phyloP scores from a whole-genome alignment of 1,139 yeast genomes.

The Protomyces gravidus region DNA sequence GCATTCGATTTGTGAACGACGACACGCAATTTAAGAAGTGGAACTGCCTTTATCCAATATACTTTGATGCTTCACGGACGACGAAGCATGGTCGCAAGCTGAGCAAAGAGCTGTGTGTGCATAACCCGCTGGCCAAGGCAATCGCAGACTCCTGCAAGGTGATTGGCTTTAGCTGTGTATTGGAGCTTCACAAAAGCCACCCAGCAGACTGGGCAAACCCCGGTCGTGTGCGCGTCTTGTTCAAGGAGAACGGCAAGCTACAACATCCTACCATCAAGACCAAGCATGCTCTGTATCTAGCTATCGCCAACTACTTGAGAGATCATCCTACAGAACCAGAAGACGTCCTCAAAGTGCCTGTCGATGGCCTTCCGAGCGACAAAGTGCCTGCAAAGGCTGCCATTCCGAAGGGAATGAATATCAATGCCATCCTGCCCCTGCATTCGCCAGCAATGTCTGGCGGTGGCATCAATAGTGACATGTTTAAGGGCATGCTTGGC shows the following conservation, averaged over 20 bases:
- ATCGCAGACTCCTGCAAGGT: constrained; percentile 61
- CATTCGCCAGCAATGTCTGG: constrained; percentile 75
- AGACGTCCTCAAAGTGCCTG: constrained; percentile 59
- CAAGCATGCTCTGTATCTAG: constrained; percentile 63
- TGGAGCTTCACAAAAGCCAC: constrained; percentile 77
- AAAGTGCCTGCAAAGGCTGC: constrained; percentile 63
- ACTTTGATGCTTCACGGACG: constrained; percentile 74
- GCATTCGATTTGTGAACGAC: constrained; percentile 23
- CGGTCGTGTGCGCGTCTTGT: constrained; percentile 76
- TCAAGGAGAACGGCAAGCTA: constrained; percentile 41
- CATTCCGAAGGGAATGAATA: constrained; percentile 71
- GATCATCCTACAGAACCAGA: constrained; percentile 66
- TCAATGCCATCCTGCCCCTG: constrained; percentile 82
- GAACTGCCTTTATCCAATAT: constrained; percentile 67
- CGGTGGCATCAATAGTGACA: constrained; percentile 51
- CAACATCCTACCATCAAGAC: constrained; percentile 35
- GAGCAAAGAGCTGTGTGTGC: constrained; percentile 60
- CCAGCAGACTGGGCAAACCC: constrained; percentile 98
- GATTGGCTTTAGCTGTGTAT: constrained; percentile 42
- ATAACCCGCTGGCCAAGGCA: constrained; percentile 80
- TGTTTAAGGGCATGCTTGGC: constrained; percentile 34
- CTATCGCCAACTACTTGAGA: constrained; percentile 59
- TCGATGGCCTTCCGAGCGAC: constrained; percentile 51
- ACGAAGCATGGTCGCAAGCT: constrained; percentile 83
- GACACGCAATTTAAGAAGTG: constrained; percentile 27